Conservation (phyloP, 108 stramenopile genomes). For the Nitzschia sp. region DNA sequence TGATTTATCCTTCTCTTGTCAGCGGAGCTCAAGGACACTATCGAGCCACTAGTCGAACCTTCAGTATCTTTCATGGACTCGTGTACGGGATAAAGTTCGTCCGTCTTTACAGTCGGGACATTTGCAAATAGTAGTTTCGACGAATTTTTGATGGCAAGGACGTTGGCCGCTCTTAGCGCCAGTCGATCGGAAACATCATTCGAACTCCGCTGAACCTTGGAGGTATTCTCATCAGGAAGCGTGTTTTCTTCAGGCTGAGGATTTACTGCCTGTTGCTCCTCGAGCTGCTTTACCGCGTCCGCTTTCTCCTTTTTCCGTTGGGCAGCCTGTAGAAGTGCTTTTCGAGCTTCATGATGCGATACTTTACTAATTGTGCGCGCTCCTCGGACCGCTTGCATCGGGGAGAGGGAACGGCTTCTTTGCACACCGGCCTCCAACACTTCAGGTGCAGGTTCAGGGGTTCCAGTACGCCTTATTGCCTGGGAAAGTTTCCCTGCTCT, state of each 20-base stretch:
- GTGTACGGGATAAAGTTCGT: background rate
- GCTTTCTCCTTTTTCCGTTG: constrained; percentile 17
- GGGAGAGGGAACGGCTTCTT: background rate
- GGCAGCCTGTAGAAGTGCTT: constrained; percentile 20
- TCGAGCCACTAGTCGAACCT: constrained; percentile 3
- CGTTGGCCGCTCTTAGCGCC: constrained; percentile 12
- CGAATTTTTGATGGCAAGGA: constrained; percentile 23
- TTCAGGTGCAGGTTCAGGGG: background rate
- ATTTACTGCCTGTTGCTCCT: background rate
- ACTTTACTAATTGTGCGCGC: constrained; percentile 13
- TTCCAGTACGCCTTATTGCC: background rate
- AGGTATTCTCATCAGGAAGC: background rate
- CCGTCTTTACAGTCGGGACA: background rate
- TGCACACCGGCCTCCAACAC: background rate
- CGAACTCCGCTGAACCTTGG: background rate
- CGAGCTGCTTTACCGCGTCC: background rate
- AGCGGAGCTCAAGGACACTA: constrained; percentile 14
- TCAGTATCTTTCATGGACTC: background rate
- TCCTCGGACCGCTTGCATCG: constrained; percentile 5
- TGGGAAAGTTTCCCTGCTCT: constrained; percentile 12
- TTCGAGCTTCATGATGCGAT: constrained; percentile 24
- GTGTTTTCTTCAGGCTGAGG: background rate
- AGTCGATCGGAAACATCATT: constrained; percentile 2
- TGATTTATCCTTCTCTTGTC: constrained; percentile 30
- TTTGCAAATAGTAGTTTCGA: constrained; percentile 1